phyloP scores from a whole-genome alignment of 1,284 basidiomycete genomes.

The Cryptococcus jaspeensis region DNA sequence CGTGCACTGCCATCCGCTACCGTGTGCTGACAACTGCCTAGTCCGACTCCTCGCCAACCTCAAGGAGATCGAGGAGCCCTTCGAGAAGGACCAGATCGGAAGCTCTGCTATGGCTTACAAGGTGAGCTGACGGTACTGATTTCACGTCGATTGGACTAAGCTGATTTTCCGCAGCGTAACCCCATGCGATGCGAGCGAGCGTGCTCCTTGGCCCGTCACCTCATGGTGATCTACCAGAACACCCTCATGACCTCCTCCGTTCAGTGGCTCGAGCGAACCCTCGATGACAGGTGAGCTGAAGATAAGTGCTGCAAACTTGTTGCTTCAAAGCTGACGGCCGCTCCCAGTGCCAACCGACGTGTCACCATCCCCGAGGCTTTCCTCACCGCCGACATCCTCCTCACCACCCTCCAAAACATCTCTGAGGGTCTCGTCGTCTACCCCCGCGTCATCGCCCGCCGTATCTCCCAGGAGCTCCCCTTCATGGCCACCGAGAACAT shows the following conservation, averaged over 20 bases:
- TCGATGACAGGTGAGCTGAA: constrained; percentile 74
- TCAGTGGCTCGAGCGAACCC: constrained; percentile 95
- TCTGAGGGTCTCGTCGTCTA: constrained; percentile 97
- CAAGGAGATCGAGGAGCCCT: constrained; percentile 99
- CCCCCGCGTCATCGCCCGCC: constrained; percentile 87
- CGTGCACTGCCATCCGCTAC: not conserved
- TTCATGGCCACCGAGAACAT: constrained; percentile 99
- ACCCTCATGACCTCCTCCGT: constrained; percentile 86
- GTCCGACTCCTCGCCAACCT: constrained; percentile 85
- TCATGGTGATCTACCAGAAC: constrained; percentile 92
- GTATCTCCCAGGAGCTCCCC: constrained; percentile 91
- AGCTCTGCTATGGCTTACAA: constrained; percentile 99
- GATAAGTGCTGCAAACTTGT: not conserved
- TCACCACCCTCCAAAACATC: constrained; percentile 94
- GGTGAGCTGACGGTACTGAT: constrained; percentile 30
- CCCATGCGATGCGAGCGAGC: constrained; percentile 98
- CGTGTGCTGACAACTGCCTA: constrained; percentile 9
- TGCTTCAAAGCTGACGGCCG: not conserved
- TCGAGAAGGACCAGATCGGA: constrained; percentile 98
- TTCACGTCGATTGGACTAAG: not conserved
- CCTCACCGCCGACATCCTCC: constrained; percentile 92
- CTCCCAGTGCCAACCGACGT: constrained; percentile 86
- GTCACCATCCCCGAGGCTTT: constrained; percentile 96
- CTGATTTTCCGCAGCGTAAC: constrained; percentile 62
- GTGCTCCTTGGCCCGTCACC: constrained; percentile 87